These are phyloP conservation scores for Paraconiothyrium brasiliense DNA, from an alignment of 2,329 filamentous ascomycete species.

Conservation along the genomic window DNA sequence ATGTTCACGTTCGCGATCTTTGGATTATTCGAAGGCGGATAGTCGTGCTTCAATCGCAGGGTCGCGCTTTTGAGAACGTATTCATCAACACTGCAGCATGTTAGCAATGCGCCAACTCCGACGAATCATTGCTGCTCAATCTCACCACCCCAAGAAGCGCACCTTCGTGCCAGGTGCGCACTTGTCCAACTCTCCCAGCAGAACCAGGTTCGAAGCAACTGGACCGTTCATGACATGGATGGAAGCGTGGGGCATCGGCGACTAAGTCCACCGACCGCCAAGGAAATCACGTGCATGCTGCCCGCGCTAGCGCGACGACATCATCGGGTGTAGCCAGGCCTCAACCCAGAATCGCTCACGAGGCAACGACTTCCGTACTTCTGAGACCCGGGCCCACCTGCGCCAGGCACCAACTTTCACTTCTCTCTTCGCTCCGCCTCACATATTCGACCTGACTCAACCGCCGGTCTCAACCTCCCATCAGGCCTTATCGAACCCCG, in stretches of 20 bases:
- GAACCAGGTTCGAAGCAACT: slow-evolving; percentile 63
- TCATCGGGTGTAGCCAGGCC: slow-evolving; percentile 20
- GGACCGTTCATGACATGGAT: slow-evolving; percentile 55
- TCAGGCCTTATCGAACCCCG: slow-evolving; percentile 14
- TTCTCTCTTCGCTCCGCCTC: not conserved
- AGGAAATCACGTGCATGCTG: slow-evolving; percentile 22
- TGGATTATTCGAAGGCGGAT: slow-evolving; percentile 55
- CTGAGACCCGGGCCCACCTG: not conserved
- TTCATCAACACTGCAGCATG: slow-evolving; percentile 62
- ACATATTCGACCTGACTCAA: not conserved
- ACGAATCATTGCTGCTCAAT: slow-evolving; percentile 19
- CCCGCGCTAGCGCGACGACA: slow-evolving; percentile 24
- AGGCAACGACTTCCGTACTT: slow-evolving; percentile 10
- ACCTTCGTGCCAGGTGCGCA: slow-evolving; percentile 76
- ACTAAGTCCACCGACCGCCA: slow-evolving; percentile 16
- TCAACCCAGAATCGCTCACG: slow-evolving; percentile 3
- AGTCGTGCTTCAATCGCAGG: slow-evolving; percentile 74
- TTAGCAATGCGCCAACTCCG: slow-evolving; percentile 7
- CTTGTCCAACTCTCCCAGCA: slow-evolving; percentile 57
- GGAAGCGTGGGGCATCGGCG: slow-evolving; percentile 7
- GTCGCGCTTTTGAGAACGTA: slow-evolving; percentile 68
- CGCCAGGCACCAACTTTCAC: not conserved
- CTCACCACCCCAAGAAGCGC: slow-evolving; percentile 90
- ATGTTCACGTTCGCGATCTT: slow-evolving; percentile 73
- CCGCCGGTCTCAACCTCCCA: not conserved